Base-by-base conservation (phyloP, 1,284 basidiomycete species). In the Cryptococcus sp. region DNA sequence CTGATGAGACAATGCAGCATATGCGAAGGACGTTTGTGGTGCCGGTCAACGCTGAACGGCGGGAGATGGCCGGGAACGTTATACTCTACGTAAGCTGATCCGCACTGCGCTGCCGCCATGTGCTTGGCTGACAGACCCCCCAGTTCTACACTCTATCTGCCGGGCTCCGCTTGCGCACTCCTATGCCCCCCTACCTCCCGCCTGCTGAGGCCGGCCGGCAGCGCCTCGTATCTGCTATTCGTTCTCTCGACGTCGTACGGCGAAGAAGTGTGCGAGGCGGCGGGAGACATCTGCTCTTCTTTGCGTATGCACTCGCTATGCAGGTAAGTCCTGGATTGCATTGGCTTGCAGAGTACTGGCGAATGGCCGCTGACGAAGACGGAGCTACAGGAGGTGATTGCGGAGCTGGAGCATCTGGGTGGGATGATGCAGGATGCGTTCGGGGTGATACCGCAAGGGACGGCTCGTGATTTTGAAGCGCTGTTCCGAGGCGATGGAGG, bases 301-400 rank as follows among this genome's bases (percentile, higher is more conserved):
- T 96, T 68, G 91, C 91, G 0, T 97, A 97, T 69, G 91, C 90
- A 0, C 79, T 95, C 52, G 89, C 89, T 53, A 95, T 96, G 91
- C 79, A 79, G 68, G 76, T 73, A 59, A 60, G 69, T 59, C n/a
- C 9, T 9, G 28, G 28, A 4, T 33, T 33, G 28, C 28, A 33
- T 4, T 33, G 5, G 28, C 5, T 33, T 9, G 9, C 9, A 33
- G 4, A n/a, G n/a, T n/a, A n/a, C n/a, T n/a, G n/a, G 28, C 9
- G 28, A 9, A 33, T 9, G 28, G 5, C 5, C 9, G 28, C 28
- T 33, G 28, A 33, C 9, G 28, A 20, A 35, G 13, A 23, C 15
- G 13, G 35, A 44, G 21, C n/a, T 8, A 6, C 45, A 69, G 72
- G 90, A 91, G 8, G 88, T 96, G 35, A 93, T 91, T 18, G 82